These are phyloP conservation scores for Sequoia sempervirens DNA, from an alignment of 75 land plant genomes.

Conservation along the genomic window DNA sequence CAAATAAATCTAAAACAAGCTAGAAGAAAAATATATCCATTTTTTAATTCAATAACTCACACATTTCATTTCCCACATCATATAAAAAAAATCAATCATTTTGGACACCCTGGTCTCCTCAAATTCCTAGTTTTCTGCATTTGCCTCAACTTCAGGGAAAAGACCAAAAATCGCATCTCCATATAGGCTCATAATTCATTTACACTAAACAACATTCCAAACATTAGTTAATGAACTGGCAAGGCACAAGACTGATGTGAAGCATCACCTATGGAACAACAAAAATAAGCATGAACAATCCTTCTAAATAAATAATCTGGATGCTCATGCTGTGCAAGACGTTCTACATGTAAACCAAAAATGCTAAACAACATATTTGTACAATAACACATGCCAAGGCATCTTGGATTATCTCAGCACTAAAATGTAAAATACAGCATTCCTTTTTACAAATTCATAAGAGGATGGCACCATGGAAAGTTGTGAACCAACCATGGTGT, in stretches of 20 bases:
- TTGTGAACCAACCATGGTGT: background rate
- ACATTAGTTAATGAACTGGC: background rate
- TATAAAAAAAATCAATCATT: background rate
- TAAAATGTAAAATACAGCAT: background rate
- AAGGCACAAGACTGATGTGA: background rate
- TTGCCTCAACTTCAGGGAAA: background rate
- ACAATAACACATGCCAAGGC: background rate
- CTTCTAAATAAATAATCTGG: background rate
- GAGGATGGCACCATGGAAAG: background rate
- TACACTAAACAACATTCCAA: background rate
- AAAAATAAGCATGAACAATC: background rate
- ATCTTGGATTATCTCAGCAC: conserved; percentile 1
- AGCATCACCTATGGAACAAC: background rate
- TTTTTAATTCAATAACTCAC: background rate
- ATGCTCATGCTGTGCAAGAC: background rate
- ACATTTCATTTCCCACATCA: background rate
- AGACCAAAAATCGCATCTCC: background rate
- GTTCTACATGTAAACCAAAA: background rate
- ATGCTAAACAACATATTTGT: background rate
- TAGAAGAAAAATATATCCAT: background rate
- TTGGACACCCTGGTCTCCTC: background rate
- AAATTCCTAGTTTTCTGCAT: background rate
- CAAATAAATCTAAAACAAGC: background rate
- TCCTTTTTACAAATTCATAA: background rate
- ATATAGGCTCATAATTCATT: background rate